These are phyloP conservation scores for Coemansia aciculifera DNA, from an alignment of 192 early-diverging fungal species.

Conservation along the genomic window DNA sequence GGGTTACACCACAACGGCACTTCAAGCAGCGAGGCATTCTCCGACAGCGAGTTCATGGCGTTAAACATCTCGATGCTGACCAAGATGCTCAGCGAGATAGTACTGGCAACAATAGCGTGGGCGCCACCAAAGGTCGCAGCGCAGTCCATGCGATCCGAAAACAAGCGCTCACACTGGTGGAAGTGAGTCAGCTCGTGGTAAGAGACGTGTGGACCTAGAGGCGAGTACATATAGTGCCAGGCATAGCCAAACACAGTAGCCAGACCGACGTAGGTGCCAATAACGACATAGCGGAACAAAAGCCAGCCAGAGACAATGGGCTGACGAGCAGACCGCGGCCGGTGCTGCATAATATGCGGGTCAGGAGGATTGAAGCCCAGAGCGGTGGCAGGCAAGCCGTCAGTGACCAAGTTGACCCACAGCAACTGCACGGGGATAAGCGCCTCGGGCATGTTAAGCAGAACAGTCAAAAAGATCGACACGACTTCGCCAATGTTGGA, in stretches of 20 bases:
- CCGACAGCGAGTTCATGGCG: constrained; percentile 94
- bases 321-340: constrained; percentile 82
- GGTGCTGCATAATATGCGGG: constrained; percentile 91
- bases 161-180: constrained; percentile 83
- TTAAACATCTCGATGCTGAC: constrained; percentile 99
- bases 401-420: constrained; percentile 99
- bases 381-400: constrained; percentile 95
- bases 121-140: constrained; percentile 77
- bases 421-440: constrained; percentile 96
- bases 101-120: constrained; percentile 84
- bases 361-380: constrained; percentile 98
- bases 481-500: constrained; percentile 99
- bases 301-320: constrained; percentile 93
- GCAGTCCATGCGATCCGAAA: constrained; percentile 88
- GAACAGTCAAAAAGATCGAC: constrained; percentile 92
- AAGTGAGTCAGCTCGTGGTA: constrained; percentile 91
- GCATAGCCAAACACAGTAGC: constrained; percentile 97
- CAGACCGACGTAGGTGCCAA: constrained; percentile 89
- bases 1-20: constrained; percentile 91
- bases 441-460: constrained; percentile 96
- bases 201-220: constrained; percentile 81
- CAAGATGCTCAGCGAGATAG: constrained; percentile 92
- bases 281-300: constrained; percentile 90
- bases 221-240: constrained; percentile 98
- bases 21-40: constrained; percentile 91